A percentile compares a stretch with the other conserved stretches of the same genome.
phyloP scores from a whole-genome alignment of 345 rosid genomes.

The Hypericum androsaemum region DNA sequence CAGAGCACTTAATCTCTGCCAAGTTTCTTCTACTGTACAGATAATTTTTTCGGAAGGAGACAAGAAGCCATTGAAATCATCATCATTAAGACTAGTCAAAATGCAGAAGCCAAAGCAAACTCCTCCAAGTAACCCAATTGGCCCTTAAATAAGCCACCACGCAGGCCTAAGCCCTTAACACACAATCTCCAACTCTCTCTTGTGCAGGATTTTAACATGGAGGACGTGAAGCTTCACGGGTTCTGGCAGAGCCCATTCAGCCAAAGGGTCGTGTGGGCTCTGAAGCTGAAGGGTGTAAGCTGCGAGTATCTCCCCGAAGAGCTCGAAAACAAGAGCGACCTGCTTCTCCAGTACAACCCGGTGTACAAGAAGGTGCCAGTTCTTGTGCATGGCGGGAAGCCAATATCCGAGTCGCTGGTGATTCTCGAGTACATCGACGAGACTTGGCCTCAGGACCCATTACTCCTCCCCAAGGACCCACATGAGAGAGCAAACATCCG shows the following conservation, averaged over 20 bases:
- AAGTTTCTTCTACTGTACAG: no score
- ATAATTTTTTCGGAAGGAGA: no score
- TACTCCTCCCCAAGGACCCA: conserved; percentile 20
- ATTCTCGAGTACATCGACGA: conserved; percentile 30
- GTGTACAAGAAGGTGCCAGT: conserved; percentile 28
- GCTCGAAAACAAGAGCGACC: conserved; percentile 20
- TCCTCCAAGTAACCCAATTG: no score
- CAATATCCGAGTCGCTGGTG: conserved; percentile 25
- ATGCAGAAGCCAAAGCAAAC: no score
- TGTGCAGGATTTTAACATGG: conserved; percentile 6
- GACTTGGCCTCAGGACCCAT: conserved; percentile 17
- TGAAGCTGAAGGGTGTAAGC: conserved; percentile 23
- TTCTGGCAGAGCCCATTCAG: conserved; percentile 21
- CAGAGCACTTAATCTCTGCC: no score
- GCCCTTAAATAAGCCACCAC: no score
- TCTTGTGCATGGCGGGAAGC: conserved; percentile 24
- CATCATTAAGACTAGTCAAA: no score
- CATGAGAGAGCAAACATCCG: conserved; percentile 19
- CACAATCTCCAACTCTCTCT: no score
- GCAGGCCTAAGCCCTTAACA: no score
- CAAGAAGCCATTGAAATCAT: no score
- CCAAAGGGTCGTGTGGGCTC: conserved; percentile 22
- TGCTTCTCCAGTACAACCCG: conserved; percentile 22
- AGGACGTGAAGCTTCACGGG: conserved; percentile 24
- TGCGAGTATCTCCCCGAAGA: conserved; percentile 24